Evolutionary conservation across 2,329 filamentous ascomycete species (phyloP).

Genomic region (Tolypocladium nubicola): DNA sequence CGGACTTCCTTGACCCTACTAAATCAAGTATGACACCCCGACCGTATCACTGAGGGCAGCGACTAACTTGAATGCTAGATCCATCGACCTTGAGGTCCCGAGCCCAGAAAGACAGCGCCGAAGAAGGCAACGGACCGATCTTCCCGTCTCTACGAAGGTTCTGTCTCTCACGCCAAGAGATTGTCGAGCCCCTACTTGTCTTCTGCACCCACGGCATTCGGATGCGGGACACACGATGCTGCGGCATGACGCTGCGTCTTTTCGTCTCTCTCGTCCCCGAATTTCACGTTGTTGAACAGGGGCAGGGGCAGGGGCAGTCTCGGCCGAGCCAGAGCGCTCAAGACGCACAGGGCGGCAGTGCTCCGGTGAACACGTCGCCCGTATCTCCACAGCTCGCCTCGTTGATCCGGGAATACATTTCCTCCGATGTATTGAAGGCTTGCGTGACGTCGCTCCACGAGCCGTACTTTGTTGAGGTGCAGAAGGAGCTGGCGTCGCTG

Average conservation of each 20-base stretch:
- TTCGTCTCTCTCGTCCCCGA: conserved; percentile 76
- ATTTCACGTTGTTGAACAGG: conserved; percentile 50
- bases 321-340: conserved; percentile 8
- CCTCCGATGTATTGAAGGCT: conserved; percentile 76
- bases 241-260: conserved; percentile 75
- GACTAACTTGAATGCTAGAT: conserved; percentile 14
- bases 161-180: conserved; percentile 63
- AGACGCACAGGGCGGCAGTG: conserved; percentile 14
- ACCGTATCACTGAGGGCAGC: background rate
- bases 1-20: conserved; percentile 73
- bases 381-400: conserved; percentile 44
- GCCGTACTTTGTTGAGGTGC: conserved; percentile 90
- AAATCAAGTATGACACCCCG: conserved; percentile 43
- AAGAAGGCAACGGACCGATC: conserved; percentile 23
- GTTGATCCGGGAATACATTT: conserved; percentile 82
- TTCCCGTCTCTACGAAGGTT: conserved; percentile 64
- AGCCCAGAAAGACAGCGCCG: conserved; percentile 12
- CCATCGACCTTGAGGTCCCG: conserved; percentile 16
- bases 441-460: conserved; percentile 88
- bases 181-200: conserved; percentile 80
- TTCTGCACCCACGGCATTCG: conserved; percentile 87
- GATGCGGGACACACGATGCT: conserved; percentile 83
- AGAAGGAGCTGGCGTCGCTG: conserved; percentile 79
- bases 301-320: conserved; percentile 13
- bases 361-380: conserved; percentile 27